These are phyloP conservation scores for Paramecium bursaria DNA, from an alignment of 73 alveolate species.

Conservation along the genomic window DNA sequence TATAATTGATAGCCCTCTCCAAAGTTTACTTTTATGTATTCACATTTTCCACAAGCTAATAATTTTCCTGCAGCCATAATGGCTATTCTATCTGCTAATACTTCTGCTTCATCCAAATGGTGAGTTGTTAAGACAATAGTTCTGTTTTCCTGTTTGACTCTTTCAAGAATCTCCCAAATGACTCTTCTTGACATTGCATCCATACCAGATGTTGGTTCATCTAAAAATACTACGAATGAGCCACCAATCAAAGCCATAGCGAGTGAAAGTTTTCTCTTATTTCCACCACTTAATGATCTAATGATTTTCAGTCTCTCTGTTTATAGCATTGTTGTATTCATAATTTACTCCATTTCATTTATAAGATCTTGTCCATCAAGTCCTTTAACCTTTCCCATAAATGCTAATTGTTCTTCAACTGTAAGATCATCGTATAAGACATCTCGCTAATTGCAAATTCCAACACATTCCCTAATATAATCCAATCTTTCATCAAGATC, in stretches of 20 bases:
- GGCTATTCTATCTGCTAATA: constrained; percentile 86
- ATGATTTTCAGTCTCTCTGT: constrained; percentile 75
- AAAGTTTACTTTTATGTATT: constrained; percentile 77
- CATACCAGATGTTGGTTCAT: constrained; percentile 98
- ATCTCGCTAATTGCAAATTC: constrained; percentile 99
- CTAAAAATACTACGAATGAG: constrained; percentile 87
- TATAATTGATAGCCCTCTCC: constrained; percentile 92
- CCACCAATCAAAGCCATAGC: constrained; percentile 95
- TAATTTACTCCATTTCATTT: constrained; percentile 74
- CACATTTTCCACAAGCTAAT: constrained; percentile 77
- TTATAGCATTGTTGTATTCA: constrained; percentile 77
- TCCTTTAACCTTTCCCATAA: constrained; percentile 79
- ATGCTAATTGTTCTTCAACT: constrained; percentile 79
- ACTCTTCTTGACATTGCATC: constrained; percentile 91
- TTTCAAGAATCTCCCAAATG: constrained; percentile 93
- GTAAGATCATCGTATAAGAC: constrained; percentile 93
- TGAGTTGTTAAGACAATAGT: constrained; percentile 88
- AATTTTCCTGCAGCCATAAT: constrained; percentile 86
- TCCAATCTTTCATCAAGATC: constrained; percentile 77
- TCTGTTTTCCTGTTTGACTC: constrained; percentile 73
- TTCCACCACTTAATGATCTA: constrained; percentile 89
- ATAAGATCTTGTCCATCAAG: background rate
- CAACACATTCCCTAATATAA: constrained; percentile 87
- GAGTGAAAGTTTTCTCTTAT: constrained; percentile 91
- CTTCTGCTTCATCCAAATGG: constrained; percentile 92